These are phyloP conservation scores for Pichia manshurica DNA, from an alignment of 805 yeast genomes.

Conservation along the genomic window DNA sequence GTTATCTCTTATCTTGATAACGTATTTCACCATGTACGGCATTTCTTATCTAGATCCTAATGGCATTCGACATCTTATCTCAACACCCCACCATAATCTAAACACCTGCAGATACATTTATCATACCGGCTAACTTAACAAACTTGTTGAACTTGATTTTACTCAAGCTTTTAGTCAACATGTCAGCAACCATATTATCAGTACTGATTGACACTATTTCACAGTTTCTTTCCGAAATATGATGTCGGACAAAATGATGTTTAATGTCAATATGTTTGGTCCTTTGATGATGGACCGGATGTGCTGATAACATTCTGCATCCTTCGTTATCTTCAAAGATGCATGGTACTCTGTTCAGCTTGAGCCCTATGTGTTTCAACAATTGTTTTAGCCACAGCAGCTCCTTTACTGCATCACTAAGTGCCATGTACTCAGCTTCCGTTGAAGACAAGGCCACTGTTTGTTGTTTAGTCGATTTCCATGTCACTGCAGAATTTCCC, in stretches of 20 bases:
- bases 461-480: constrained; percentile 3
- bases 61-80: background rate
- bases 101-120: background rate
- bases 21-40: too few species aligned
- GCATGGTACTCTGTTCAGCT: background rate
- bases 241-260: constrained; percentile 3
- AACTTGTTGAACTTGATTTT: background rate
- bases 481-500: constrained; percentile 4
- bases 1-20: too few species aligned
- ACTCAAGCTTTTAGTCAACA: background rate
- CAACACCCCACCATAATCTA: constrained; percentile 7
- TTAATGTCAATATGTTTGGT: constrained; percentile 7
- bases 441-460: constrained; percentile 1
- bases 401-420: constrained; percentile 2
- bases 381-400: constrained; percentile 1
- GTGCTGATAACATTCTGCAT: constrained; percentile 1
- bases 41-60: too few species aligned
- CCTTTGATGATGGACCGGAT: constrained; percentile 6
- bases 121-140: background rate
- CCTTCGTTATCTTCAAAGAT: constrained; percentile 7
- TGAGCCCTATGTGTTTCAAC: background rate
- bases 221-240: background rate
- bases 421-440: constrained; percentile 5
- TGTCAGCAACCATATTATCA: constrained; percentile 1
- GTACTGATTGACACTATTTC: constrained; percentile 1